Percentiles rank a stretch among this genome's conserved stretches.
Conservation (phyloP, 108 stramenopile species). For the Nitzschia palea region DNA sequence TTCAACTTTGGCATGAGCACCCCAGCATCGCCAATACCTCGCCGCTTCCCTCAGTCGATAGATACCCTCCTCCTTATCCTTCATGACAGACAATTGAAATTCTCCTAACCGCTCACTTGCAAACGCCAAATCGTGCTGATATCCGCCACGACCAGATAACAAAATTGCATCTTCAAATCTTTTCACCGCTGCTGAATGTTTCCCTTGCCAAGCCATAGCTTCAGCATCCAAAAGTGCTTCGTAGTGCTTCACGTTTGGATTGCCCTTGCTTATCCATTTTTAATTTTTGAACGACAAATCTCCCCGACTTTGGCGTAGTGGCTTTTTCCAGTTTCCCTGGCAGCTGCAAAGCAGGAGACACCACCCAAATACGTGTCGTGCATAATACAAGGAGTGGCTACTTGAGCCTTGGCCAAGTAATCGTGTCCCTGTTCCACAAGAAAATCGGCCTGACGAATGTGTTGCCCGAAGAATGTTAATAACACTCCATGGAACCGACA, state of each 20-base stretch:
- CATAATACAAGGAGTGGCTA: neutral
- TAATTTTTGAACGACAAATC: neutral
- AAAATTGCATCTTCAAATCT: neutral
- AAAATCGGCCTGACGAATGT: neutral
- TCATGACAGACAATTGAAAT: neutral
- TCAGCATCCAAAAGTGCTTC: slow-evolving; percentile 9
- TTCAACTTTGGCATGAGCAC: slow-evolving; percentile 17
- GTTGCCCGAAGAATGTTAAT: neutral
- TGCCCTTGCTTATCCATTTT: slow-evolving; percentile 10
- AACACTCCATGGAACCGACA: neutral
- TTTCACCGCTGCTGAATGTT: neutral
- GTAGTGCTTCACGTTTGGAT: slow-evolving; percentile 18
- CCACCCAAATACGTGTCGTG: slow-evolving; percentile 2
- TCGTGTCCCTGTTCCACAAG: neutral
- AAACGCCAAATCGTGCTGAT: neutral
- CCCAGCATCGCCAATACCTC: slow-evolving; percentile 4
- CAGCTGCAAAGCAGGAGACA: slow-evolving; percentile 20
- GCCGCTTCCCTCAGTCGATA: slow-evolving; percentile 5
- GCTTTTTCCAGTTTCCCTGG: slow-evolving; percentile 1
- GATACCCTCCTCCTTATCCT: slow-evolving; percentile 6
- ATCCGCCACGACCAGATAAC: neutral
- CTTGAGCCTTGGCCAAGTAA: neutral
- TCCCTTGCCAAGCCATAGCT: neutral
- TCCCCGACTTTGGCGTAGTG: slow-evolving; percentile 7
- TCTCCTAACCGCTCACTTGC: slow-evolving; percentile 10